Percentiles rank a stretch among this genome's conserved stretches.
Evolutionary conservation across 805 yeast species (phyloP).

Genomic region (Schwanniomyces polymorphus): DNA sequence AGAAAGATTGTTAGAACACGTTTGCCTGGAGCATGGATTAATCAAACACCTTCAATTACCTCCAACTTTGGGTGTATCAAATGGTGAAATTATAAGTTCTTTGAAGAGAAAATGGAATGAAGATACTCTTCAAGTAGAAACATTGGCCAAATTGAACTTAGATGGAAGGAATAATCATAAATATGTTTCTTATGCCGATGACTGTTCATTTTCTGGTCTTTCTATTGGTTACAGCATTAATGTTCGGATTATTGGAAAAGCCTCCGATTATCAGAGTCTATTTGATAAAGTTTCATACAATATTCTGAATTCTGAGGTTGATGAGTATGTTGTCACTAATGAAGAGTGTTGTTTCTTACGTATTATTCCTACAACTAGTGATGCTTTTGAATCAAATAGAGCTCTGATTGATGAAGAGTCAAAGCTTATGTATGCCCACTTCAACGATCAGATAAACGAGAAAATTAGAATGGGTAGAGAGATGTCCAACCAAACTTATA

Average conservation of each 20-base stretch:
- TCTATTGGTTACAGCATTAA: conserved; percentile 32
- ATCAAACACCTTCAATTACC: conserved; percentile 38
- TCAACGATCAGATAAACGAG: conserved; percentile 27
- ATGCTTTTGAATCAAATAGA: conserved; percentile 26
- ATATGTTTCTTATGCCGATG: conserved; percentile 21
- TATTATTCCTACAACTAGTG: conserved; percentile 21
- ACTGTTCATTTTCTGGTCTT: conserved; percentile 29
- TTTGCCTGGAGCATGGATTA: conserved; percentile 32
- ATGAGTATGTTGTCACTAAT: conserved; percentile 31
- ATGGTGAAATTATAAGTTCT: conserved; percentile 24
- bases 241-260: conserved; percentile 38
- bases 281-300: conserved; percentile 13
- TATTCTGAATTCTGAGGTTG: conserved; percentile 12
- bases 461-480: conserved; percentile 25
- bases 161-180: neutral
- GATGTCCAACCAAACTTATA: conserved; percentile 9
- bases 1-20: conserved; percentile 32
- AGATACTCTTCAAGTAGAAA: conserved; percentile 3
- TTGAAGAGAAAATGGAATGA: conserved; percentile 25
- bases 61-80: conserved; percentile 35
- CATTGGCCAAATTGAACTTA: neutral
- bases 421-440: conserved; percentile 26
- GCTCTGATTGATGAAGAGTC: conserved; percentile 33
- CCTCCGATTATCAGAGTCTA: conserved; percentile 25
- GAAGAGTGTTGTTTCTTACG: conserved; percentile 26